phyloP scores from a whole-genome alignment of 768 basidiomycete species.

The Lentinus brumalis region DNA sequence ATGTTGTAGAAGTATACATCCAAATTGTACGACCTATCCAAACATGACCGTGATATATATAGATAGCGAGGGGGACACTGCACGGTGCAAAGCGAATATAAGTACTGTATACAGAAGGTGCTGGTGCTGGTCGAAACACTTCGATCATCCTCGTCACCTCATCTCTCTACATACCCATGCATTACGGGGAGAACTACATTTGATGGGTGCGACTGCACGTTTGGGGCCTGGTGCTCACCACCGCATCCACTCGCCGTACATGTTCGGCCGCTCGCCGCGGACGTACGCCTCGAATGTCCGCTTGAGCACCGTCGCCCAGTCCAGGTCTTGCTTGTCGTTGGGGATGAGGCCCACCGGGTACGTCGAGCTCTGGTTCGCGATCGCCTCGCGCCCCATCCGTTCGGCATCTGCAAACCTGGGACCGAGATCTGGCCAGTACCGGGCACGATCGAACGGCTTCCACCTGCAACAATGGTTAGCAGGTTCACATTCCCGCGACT shows the following conservation, averaged over 20 bases:
- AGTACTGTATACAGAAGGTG: neutral
- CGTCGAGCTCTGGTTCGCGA: slow-evolving; percentile 1
- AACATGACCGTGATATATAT: neutral
- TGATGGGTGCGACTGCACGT: too few relatives aligned
- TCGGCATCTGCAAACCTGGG: slow-evolving; percentile 76
- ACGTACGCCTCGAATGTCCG: slow-evolving; percentile 93
- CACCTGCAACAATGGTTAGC: slow-evolving; percentile 60
- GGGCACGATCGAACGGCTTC: slow-evolving; percentile 88
- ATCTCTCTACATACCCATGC: neutral
- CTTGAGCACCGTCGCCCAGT: slow-evolving; percentile 94
- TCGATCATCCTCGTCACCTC: neutral
- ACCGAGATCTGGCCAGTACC: slow-evolving; percentile 95
- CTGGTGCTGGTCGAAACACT: neutral
- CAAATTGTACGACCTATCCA: slow-evolving; percentile 15
- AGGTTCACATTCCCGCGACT: neutral
- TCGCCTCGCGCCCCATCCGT: slow-evolving; percentile 55
- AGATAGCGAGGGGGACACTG: neutral
- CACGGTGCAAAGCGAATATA: neutral
- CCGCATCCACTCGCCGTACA: slow-evolving; percentile 84
- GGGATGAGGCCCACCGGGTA: slow-evolving; percentile 9
- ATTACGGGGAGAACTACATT: neutral
- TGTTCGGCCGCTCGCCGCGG: slow-evolving; percentile 88
- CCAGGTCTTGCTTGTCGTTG: slow-evolving; percentile 76
- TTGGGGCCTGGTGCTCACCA: slow-evolving; percentile 38
- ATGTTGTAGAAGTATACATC: slow-evolving; percentile 12